Conservation (phyloP, 768 basidiomycete genomes). For the Suillus alpinus region DNA sequence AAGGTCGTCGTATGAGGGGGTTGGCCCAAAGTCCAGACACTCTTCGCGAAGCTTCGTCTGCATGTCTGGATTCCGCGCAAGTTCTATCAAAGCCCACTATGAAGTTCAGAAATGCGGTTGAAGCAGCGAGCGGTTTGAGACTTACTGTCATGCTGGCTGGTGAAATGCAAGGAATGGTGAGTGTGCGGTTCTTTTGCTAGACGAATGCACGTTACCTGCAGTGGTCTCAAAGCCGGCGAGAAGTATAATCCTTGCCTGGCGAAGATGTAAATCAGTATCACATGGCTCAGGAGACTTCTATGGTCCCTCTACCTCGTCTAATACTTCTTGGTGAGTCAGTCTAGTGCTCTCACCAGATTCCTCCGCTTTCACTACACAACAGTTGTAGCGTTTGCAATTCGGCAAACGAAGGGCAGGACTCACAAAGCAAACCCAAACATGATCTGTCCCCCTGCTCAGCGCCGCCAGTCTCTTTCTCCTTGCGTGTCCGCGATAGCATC, state of each 20-base stretch:
- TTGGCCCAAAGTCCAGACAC: conserved; percentile 20
- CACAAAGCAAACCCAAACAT: neutral
- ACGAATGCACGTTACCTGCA: conserved; percentile 20
- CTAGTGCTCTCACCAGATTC: neutral
- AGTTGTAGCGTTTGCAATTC: neutral
- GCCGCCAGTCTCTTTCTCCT: conserved; percentile 30
- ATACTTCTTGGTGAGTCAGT: neutral
- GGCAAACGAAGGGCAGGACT: neutral
- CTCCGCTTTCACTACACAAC: neutral
- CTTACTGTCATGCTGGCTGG: conserved; percentile 12
- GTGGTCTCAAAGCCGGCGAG: conserved; percentile 15
- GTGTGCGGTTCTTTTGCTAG: neutral
- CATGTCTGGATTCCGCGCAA: conserved; percentile 23
- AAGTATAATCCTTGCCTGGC: conserved; percentile 12
- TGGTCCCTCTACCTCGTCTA: neutral
- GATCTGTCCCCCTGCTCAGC: conserved; percentile 10
- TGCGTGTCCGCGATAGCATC: conserved; percentile 30
- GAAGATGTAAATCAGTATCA: neutral
- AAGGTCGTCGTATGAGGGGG: conserved; percentile 40
- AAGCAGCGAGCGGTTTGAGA: neutral
- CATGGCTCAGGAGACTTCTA: neutral
- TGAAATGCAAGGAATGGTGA: neutral
- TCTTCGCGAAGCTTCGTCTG: conserved; percentile 28
- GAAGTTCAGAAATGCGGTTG: neutral
- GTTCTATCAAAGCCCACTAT: conserved; percentile 34